phyloP scores from a whole-genome alignment of 768 basidiomycete genomes.

The Ephemerocybe angulata region DNA sequence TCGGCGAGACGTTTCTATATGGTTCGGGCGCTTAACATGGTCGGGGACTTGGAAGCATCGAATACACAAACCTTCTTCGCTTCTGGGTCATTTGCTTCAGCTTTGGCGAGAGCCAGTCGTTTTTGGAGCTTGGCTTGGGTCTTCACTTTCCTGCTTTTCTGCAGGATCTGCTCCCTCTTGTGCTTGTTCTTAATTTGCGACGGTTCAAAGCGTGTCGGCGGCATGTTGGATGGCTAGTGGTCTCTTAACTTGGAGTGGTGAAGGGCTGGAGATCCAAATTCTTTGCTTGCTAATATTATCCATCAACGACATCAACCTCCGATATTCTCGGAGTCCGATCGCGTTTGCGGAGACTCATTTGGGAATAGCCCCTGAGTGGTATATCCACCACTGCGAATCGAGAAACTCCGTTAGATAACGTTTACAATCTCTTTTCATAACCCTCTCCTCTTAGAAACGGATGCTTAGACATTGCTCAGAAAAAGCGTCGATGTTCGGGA shows the following conservation, averaged over 20 bases:
- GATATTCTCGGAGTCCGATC: not conserved
- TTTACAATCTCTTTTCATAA: too few relatives aligned
- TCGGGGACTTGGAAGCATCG: not conserved
- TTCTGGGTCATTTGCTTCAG: slow-evolving; percentile 71
- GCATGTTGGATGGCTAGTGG: slow-evolving; percentile 36
- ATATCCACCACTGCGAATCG: too few relatives aligned
- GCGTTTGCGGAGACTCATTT: not conserved
- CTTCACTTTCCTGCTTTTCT: slow-evolving; percentile 75
- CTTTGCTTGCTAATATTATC: not conserved
- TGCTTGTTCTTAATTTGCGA: slow-evolving; percentile 82
- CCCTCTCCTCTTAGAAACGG: too few relatives aligned
- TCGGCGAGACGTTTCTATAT: slow-evolving; percentile 73
- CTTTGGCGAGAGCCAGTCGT: slow-evolving; percentile 72
- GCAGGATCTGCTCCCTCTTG: slow-evolving; percentile 75
- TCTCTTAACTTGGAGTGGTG: not conserved
- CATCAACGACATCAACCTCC: not conserved
- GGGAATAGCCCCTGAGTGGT: not conserved
- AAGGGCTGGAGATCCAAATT: not conserved
- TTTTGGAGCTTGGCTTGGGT: slow-evolving; percentile 77
- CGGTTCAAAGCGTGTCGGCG: slow-evolving; percentile 54
- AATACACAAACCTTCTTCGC: slow-evolving; percentile 62
- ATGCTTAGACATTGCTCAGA: too few relatives aligned
- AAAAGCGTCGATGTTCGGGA: too few relatives aligned
- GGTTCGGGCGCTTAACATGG: not conserved
- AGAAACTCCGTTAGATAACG: too few relatives aligned